A percentile compares a stretch with the other conserved stretches of the same genome.
phyloP scores from a whole-genome alignment of 2,329 filamentous ascomycete species.

The Aspergillus carbonarius region DNA sequence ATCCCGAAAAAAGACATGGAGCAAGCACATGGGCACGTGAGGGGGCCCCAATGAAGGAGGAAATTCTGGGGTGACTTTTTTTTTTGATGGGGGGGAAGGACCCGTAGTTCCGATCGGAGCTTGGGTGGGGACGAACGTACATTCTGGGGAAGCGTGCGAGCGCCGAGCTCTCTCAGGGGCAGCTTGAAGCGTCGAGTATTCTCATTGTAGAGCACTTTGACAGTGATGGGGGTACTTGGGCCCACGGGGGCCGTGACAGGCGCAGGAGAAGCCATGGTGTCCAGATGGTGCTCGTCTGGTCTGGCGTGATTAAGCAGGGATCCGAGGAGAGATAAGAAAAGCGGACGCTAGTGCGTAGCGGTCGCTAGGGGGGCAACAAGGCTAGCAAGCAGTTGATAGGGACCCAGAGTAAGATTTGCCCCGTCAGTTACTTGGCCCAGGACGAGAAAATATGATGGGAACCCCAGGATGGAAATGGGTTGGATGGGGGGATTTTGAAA shows the following conservation, averaged over 20 bases:
- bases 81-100: constrained; percentile 9
- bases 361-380: not conserved
- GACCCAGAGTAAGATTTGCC: not conserved
- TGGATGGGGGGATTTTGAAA: constrained; percentile 1
- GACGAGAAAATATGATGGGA: not conserved
- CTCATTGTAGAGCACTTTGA: constrained; percentile 81
- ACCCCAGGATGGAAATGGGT: constrained; percentile 13
- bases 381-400: not conserved
- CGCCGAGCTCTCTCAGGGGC: constrained; percentile 77
- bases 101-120: constrained; percentile 30
- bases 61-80: not conserved
- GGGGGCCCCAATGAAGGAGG: not conserved
- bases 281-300: constrained; percentile 12
- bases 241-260: constrained; percentile 49
- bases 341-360: constrained; percentile 9
- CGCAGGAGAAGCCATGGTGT: constrained; percentile 39
- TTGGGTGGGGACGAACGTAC: constrained; percentile 58
- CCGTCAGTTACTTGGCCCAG: not conserved
- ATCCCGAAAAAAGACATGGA: not conserved
- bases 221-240: constrained; percentile 72
- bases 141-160: constrained; percentile 73
- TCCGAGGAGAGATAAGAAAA: constrained; percentile 13
- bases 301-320: constrained; percentile 7
- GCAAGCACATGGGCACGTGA: constrained; percentile 6
- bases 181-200: constrained; percentile 82